Base-by-base conservation (phyloP, 116 monocot genomes). In the Phalaenopsis hybrid region DNA sequence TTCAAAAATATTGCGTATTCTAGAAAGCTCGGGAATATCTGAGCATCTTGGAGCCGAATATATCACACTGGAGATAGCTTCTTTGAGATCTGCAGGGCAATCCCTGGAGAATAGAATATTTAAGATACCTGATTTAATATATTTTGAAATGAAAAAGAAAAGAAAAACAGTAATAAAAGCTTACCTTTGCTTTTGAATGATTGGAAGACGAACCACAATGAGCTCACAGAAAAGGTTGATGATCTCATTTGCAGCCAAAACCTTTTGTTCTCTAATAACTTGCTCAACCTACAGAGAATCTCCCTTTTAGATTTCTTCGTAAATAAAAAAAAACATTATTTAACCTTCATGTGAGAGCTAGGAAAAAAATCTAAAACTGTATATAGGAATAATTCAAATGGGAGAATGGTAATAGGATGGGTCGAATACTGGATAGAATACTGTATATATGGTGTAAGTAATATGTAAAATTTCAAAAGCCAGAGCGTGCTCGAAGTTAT, bases 281-380 rank as follows among this genome's bases (percentile, higher is more conserved):
- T 96, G 96, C 74, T 96, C 96, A 33, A 96, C 91, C 96, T 96
- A 84, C 80, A n/a, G n/a, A n/a, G n/a, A n/a, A n/a, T n/a, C n/a
- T n/a, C n/a, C n/a, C n/a, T n/a, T n/a, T n/a, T n/a, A n/a, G n/a
- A n/a, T n/a, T n/a, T n/a, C n/a, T n/a, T 63, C 41, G 12, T 37
- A 72, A 37, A 37, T 72, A n/a, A n/a, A 37, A 72, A 72, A 37
- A 37, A 72, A 37, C 41, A 72, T 8, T 15, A n/a, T 72, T 72
- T 4, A 15, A 72, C 0, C 0, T 5, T 48, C 4, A 63, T 23
- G 20, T 21, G 63, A 63, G 55, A 63, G 20, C 21, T 21, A 8
- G 1, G 63, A 63, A 63, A 21, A 48, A 48, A 48, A 48, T 48
- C 18, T 58, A 58, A 58, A 58, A 17, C 15, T 58, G 57, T 58